These are phyloP conservation scores for Breynia disticha DNA, from an alignment of 441 rosid species.

Conservation along the genomic window DNA sequence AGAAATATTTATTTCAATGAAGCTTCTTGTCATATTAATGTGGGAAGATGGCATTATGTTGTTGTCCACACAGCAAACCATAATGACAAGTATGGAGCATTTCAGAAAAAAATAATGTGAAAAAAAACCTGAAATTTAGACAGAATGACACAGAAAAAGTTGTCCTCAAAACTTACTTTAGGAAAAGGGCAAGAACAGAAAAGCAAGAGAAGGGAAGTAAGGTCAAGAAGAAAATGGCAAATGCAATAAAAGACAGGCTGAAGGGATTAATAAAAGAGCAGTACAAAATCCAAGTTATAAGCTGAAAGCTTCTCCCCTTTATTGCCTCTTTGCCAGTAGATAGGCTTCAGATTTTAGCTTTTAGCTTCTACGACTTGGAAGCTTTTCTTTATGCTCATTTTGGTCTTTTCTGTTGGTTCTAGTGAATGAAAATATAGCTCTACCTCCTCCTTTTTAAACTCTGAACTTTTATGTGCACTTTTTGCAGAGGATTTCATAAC, in stretches of 20 bases:
- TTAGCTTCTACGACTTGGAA: too few relatives aligned
- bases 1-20: too few relatives aligned
- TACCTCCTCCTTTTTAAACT: slow-evolving; percentile 5
- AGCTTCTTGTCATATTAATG: too few relatives aligned
- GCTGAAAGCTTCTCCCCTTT: slow-evolving; percentile 13
- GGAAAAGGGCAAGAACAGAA: slow-evolving; percentile 15
- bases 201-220: slow-evolving; percentile 9
- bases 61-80: too few relatives aligned
- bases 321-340: slow-evolving; percentile 14
- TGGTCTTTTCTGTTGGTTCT: too few relatives aligned
- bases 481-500: too few relatives aligned
- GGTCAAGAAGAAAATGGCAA: slow-evolving; percentile 25
- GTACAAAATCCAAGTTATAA: slow-evolving; percentile 17
- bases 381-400: background rate
- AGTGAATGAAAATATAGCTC: too few relatives aligned
- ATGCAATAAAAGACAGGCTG: slow-evolving; percentile 13
- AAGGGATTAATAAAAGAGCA: background rate
- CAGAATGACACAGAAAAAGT: background rate
- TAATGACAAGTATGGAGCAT: too few relatives aligned
- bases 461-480: too few relatives aligned
- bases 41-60: slow-evolving; percentile 4
- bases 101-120: too few relatives aligned
- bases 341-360: background rate
- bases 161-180: background rate
- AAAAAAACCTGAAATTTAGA: too few relatives aligned